phyloP scores from a whole-genome alignment of 202 grass and related monocot species.

The Panicum hallii region DNA sequence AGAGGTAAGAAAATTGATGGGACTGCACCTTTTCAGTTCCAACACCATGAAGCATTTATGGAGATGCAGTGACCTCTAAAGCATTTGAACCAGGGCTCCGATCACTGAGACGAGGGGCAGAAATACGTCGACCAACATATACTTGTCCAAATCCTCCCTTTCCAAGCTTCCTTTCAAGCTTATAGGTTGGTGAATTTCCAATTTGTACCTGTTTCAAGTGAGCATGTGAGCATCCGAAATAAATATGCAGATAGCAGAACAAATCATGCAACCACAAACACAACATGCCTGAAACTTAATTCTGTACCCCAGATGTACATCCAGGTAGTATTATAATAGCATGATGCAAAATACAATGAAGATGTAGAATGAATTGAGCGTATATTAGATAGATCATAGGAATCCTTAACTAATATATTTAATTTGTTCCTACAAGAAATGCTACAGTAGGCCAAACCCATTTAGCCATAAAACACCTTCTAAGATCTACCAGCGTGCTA shows the following conservation, averaged over 20 bases:
- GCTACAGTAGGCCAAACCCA: background rate
- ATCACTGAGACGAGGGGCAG: conserved; percentile 60
- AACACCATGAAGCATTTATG: conserved; percentile 34
- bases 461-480: conserved; percentile 21
- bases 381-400: conserved; percentile 20
- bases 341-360: conserved; percentile 30
- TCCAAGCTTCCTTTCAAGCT: conserved; percentile 91
- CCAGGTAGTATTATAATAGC: background rate
- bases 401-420: conserved; percentile 5
- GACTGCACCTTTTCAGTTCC: conserved; percentile 23
- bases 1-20: conserved; percentile 35
- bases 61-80: conserved; percentile 68
- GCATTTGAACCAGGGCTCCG: conserved; percentile 72
- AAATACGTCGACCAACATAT: conserved; percentile 79
- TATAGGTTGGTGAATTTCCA: conserved; percentile 80
- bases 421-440: conserved; percentile 5
- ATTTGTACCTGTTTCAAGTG: conserved; percentile 73
- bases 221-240: background rate
- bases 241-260: conserved; percentile 35
- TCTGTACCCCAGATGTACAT: conserved; percentile 5
- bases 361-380: background rate
- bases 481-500: background rate
- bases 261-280: conserved; percentile 29
- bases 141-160: conserved; percentile 99
- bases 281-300: background rate